Conservation (phyloP, 1,284 basidiomycete genomes). For the Austroboletus niveus region DNA sequence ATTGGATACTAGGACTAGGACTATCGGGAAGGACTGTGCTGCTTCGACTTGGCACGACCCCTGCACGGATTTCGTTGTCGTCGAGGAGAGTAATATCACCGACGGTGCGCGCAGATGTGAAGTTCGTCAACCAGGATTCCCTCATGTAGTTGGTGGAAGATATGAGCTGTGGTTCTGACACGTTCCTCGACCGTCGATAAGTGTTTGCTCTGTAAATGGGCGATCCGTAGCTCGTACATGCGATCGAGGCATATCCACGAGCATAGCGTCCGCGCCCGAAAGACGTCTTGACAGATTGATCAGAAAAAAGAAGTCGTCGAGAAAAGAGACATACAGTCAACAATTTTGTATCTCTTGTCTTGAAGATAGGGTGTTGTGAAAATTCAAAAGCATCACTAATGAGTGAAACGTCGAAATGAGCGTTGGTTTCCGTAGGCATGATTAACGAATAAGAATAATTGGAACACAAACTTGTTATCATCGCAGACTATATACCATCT, state of each 20-base stretch:
- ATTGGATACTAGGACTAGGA: neutral
- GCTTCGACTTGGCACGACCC: neutral
- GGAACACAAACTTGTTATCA: too few species aligned
- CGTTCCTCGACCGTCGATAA: slow-evolving; percentile 16
- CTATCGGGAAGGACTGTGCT: neutral
- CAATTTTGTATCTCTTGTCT: neutral
- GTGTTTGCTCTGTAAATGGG: neutral
- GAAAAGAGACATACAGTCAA: slow-evolving; percentile 8
- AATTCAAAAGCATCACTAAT: slow-evolving; percentile 22
- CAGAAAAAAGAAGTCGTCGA: neutral
- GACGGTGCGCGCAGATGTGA: slow-evolving; percentile 11
- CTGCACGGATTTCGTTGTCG: neutral
- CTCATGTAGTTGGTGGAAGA: slow-evolving; percentile 16
- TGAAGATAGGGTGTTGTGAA: slow-evolving; percentile 18
- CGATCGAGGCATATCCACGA: slow-evolving; percentile 5
- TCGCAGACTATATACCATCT: too few species aligned
- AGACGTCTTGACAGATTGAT: neutral
- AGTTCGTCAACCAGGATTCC: slow-evolving; percentile 18
- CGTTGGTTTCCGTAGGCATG: slow-evolving; percentile 12
- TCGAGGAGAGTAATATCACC: slow-evolving; percentile 12
- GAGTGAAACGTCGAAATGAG: slow-evolving; percentile 23
- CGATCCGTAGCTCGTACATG: neutral
- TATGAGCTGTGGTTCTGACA: slow-evolving; percentile 22
- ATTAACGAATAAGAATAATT: neutral
- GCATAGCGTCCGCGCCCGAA: neutral